A percentile compares a stretch with the other conserved stretches of the same genome.
These are phyloP conservation scores for Bolboschoenus planiculmis DNA, from an alignment of 176 grass and related monocot genomes.

Conservation along the genomic window DNA sequence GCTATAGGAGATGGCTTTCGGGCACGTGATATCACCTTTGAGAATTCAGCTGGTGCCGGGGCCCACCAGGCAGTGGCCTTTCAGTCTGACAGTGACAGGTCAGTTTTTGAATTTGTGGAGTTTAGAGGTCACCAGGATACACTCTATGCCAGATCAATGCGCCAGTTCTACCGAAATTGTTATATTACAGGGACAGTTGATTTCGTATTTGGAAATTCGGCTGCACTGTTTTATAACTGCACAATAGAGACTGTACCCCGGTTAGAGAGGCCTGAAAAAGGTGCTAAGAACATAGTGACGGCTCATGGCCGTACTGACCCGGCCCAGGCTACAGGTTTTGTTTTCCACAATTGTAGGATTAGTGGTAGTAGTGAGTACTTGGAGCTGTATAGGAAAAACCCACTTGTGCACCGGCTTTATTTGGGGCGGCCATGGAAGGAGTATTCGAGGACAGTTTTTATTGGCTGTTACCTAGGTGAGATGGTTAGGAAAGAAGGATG, in stretches of 20 bases:
- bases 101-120: constrained; percentile 65
- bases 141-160: constrained; percentile 63
- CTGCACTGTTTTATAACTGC: constrained; percentile 60
- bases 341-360: constrained; percentile 57
- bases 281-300: constrained; percentile 49
- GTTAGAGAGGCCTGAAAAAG: constrained; percentile 43
- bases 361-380: constrained; percentile 48
- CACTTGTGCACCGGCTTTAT: constrained; percentile 45
- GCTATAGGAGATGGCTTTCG: constrained; percentile 60
- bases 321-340: constrained; percentile 67
- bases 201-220: constrained; percentile 79
- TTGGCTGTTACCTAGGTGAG: constrained; percentile 50
- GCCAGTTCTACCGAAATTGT: constrained; percentile 59
- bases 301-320: constrained; percentile 73
- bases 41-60: constrained; percentile 49
- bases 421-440: constrained; percentile 93
- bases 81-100: constrained; percentile 65
- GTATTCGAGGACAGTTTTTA: constrained; percentile 54
- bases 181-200: constrained; percentile 58
- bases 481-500: constrained; percentile 68
- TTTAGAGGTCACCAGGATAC: constrained; percentile 81
- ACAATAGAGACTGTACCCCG: constrained; percentile 47
- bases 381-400: constrained; percentile 34
- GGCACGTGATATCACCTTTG: constrained; percentile 55
- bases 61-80: constrained; percentile 73